Conservation (phyloP, 106 monocot species). For the Apostasia shenzhenica region DNA sequence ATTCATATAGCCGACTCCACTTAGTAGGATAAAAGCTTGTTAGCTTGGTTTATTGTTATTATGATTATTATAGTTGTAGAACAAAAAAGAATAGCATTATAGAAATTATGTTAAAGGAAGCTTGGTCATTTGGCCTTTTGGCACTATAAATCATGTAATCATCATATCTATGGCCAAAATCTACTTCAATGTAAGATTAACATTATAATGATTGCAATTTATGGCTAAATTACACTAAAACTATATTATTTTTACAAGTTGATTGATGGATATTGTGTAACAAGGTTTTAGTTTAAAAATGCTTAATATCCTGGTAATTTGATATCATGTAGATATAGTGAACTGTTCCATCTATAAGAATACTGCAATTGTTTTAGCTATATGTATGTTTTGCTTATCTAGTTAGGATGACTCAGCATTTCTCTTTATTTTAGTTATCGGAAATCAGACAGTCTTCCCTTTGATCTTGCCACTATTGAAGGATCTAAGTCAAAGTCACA, state of each 20-base stretch:
- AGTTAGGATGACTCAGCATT: not conserved
- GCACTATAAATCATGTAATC: too few relatives aligned
- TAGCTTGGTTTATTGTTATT: too few relatives aligned
- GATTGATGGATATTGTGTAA: not conserved
- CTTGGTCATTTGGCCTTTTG: too few relatives aligned
- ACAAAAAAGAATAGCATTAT: too few relatives aligned
- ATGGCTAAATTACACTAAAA: too few relatives aligned
- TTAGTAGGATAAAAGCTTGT: too few relatives aligned
- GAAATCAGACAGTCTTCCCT: constrained; percentile 9
- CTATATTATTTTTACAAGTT: not conserved
- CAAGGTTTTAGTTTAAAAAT: not conserved
- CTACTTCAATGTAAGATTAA: not conserved
- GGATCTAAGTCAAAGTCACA: constrained; percentile 25
- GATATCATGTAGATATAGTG: too few relatives aligned
- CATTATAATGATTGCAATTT: not conserved
- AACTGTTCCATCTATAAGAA: too few relatives aligned
- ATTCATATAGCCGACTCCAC: too few relatives aligned
- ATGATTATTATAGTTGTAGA: too few relatives aligned
- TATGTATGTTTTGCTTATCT: not conserved
- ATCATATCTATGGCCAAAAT: too few relatives aligned
- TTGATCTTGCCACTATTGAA: constrained; percentile 25
- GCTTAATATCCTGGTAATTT: not conserved
- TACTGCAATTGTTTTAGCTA: not conserved
- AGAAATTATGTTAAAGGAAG: too few relatives aligned
- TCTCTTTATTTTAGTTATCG: not conserved